Percentiles rank a stretch among this genome's conserved stretches.
Evolutionary conservation across 2,329 filamentous ascomycete genomes (phyloP).

Genomic region (Talaromyces sp.): DNA sequence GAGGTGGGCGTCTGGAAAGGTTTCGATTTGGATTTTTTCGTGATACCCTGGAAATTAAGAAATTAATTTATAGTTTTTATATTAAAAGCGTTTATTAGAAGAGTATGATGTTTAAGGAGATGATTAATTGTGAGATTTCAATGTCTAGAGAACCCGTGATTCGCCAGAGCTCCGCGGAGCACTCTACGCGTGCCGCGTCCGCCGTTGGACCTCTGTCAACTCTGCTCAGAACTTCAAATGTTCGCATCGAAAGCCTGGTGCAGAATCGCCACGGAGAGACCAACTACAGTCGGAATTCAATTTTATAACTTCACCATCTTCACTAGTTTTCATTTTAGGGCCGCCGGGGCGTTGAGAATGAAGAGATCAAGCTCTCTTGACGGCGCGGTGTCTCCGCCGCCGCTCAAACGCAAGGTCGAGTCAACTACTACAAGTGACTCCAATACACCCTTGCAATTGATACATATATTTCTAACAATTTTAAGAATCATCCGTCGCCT

Average conservation of each 20-base stretch:
- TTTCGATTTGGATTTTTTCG: slow-evolving; percentile 10
- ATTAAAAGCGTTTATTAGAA: not conserved
- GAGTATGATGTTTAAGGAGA: not conserved
- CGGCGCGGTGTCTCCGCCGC: slow-evolving; percentile 51
- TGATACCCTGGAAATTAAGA: slow-evolving; percentile 7
- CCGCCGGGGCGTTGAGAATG: slow-evolving; percentile 8
- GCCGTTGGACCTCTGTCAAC: not conserved
- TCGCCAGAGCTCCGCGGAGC: slow-evolving; percentile 24
- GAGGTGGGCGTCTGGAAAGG: not conserved
- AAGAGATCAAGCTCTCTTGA: slow-evolving; percentile 29
- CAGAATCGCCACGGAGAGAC: not conserved
- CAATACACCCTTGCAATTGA: not conserved
- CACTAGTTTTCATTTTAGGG: not conserved
- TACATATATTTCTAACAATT: not conserved
- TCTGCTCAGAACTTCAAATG: not conserved
- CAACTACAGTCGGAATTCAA: not conserved
- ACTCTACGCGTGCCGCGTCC: slow-evolving; percentile 12
- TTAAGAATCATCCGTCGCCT: slow-evolving; percentile 57
- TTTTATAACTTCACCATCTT: not conserved
- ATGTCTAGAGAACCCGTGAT: not conserved
- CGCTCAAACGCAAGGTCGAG: slow-evolving; percentile 49
- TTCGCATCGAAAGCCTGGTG: not conserved
- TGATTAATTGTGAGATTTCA: too few relatives aligned
- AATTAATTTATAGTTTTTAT: not conserved
- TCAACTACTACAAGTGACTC: slow-evolving; percentile 48